Evolutionary conservation across 78 protist species (phyloP).

Genomic region (Ministeria vibrans): DNA sequence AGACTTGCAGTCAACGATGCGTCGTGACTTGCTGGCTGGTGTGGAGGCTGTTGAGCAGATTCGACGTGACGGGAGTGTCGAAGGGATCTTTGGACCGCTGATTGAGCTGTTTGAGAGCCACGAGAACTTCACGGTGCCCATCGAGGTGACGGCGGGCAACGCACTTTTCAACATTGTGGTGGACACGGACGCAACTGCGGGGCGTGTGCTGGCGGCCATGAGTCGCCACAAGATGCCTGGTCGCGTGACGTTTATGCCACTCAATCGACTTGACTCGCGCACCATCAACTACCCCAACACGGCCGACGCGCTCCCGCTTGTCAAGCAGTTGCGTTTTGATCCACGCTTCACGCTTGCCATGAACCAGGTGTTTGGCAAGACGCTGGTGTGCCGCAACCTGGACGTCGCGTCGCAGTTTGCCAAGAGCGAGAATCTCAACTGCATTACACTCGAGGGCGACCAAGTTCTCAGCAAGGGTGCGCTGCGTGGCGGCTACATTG

Average conservation of each 20-base stretch:
- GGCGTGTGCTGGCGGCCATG: slow-evolving; percentile 33
- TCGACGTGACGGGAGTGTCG: slow-evolving; percentile 19
- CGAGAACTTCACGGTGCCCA: slow-evolving; percentile 48
- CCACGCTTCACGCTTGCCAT: slow-evolving; percentile 20
- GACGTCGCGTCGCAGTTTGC: slow-evolving; percentile 55
- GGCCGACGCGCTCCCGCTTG: slow-evolving; percentile 21
- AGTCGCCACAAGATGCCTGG: slow-evolving; percentile 45
- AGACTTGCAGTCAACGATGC: not conserved
- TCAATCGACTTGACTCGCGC: slow-evolving; percentile 37
- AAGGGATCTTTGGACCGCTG: slow-evolving; percentile 85
- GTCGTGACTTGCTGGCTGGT: not conserved
- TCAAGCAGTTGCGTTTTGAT: slow-evolving; percentile 19
- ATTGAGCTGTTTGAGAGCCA: slow-evolving; percentile 70
- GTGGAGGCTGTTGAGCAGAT: slow-evolving; percentile 25
- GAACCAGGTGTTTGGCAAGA: slow-evolving; percentile 66
- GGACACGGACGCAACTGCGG: slow-evolving; percentile 69
- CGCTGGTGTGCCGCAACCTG: slow-evolving; percentile 50
- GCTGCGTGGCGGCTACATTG: slow-evolving; percentile 85
- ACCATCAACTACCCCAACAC: not conserved
- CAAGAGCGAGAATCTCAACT: slow-evolving; percentile 36
- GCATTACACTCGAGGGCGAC: slow-evolving; percentile 84
- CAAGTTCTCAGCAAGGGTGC: slow-evolving; percentile 78
- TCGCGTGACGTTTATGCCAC: slow-evolving; percentile 90
- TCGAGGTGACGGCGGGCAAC: slow-evolving; percentile 83
- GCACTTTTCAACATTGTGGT: slow-evolving; percentile 90